These are phyloP conservation scores for Papiliotrema fonsecae DNA, from an alignment of 1,284 basidiomycete genomes.

Conservation along the genomic window DNA sequence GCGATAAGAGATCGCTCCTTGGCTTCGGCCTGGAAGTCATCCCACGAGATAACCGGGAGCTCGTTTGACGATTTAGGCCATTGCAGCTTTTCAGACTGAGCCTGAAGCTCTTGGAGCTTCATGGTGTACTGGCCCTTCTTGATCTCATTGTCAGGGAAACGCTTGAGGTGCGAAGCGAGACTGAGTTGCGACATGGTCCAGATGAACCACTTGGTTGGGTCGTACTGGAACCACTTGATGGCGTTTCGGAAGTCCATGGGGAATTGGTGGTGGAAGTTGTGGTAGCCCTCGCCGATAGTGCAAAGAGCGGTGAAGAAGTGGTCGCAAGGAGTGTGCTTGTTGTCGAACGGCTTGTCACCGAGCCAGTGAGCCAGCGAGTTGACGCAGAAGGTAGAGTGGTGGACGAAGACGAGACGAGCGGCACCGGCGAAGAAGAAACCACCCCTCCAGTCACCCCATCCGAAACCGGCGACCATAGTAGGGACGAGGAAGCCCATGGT, in stretches of 20 bases:
- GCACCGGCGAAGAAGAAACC: slow-evolving; percentile 85
- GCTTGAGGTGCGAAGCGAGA: slow-evolving; percentile 79
- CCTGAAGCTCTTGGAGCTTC: slow-evolving; percentile 76
- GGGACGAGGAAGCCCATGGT: slow-evolving; percentile 70
- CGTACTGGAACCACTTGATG: slow-evolving; percentile 85
- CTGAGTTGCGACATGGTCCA: slow-evolving; percentile 61
- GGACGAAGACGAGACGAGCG: slow-evolving; percentile 75
- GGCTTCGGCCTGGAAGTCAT: slow-evolving; percentile 67
- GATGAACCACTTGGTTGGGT: slow-evolving; percentile 80
- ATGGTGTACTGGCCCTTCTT: slow-evolving; percentile 87
- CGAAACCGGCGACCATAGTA: slow-evolving; percentile 66
- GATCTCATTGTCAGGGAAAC: slow-evolving; percentile 91
- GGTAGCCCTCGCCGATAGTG: slow-evolving; percentile 90
- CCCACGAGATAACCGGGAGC: slow-evolving; percentile 78
- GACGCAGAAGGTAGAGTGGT: slow-evolving; percentile 93
- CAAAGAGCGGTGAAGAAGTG: slow-evolving; percentile 80
- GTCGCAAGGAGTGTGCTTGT: slow-evolving; percentile 89
- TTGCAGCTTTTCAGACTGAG: slow-evolving; percentile 62
- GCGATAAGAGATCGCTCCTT: slow-evolving; percentile 71
- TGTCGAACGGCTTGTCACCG: slow-evolving; percentile 85
- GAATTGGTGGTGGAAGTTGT: slow-evolving; percentile 93
- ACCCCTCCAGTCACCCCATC: slow-evolving; percentile 79
- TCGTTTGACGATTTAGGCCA: slow-evolving; percentile 71
- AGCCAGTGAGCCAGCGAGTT: slow-evolving; percentile 94
- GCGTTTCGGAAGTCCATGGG: slow-evolving; percentile 92